A percentile compares a stretch with the other conserved stretches of the same genome.
Evolutionary conservation across 371 early-diverging fungal species (phyloP).

Genomic region (Mucor plumbeus): DNA sequence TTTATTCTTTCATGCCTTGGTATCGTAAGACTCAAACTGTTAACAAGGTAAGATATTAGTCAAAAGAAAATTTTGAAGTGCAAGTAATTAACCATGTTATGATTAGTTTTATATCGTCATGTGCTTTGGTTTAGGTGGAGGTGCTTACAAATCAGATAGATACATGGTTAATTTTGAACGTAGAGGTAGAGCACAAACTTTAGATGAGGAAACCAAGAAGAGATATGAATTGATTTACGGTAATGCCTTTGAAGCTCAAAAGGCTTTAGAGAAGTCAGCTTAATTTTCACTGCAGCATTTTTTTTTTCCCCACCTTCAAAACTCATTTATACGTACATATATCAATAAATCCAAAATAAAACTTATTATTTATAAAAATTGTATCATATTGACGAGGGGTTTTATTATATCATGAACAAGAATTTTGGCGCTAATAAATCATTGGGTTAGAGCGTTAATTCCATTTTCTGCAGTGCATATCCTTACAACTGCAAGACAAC

Average conservation of each 20-base stretch:
- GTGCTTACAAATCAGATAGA: conserved; percentile 57
- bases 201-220: conserved; percentile 48
- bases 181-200: conserved; percentile 51
- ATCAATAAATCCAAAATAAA: neutral
- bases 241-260: conserved; percentile 22
- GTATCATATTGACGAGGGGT: no score
- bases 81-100: no score
- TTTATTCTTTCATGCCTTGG: conserved; percentile 53
- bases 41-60: conserved; percentile 45
- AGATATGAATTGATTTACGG: conserved; percentile 54
- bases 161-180: conserved; percentile 61
- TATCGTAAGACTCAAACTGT: conserved; percentile 53
- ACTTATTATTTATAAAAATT: no score
- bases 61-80: neutral
- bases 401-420: no score
- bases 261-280: conserved; percentile 14
- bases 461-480: no score
- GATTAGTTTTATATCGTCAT: conserved; percentile 58
- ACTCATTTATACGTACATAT: neutral
- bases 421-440: no score
- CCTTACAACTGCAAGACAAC: no score
- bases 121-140: conserved; percentile 58
- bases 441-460: no score
- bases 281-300: neutral
- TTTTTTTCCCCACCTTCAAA: no score